A percentile compares a stretch with the other conserved stretches of the same genome.
These are phyloP conservation scores for Nemania diffusa DNA, from an alignment of 2,329 filamentous ascomycete genomes.

Conservation along the genomic window DNA sequence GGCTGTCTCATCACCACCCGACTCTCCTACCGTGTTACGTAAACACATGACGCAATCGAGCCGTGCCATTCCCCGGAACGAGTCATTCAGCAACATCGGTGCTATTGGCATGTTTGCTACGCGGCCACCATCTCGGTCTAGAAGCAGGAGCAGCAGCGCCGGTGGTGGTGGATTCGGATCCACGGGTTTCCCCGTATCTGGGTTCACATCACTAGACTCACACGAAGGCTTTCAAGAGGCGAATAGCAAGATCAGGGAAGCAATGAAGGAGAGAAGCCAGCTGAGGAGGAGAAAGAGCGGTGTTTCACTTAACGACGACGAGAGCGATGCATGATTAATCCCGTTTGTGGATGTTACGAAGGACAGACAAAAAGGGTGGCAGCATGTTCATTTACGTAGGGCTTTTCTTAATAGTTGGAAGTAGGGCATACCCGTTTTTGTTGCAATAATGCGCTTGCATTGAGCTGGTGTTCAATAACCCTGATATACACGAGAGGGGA, in stretches of 20 bases:
- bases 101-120: slow-evolving; percentile 91
- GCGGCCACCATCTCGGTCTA: slow-evolving; percentile 82
- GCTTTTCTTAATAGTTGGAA: not conserved
- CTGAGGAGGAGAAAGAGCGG: slow-evolving; percentile 65
- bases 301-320: slow-evolving; percentile 35
- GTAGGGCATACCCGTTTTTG: slow-evolving; percentile 21
- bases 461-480: not conserved
- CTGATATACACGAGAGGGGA: slow-evolving; percentile 16
- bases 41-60: slow-evolving; percentile 65
- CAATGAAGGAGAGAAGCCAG: slow-evolving; percentile 82
- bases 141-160: slow-evolving; percentile 71
- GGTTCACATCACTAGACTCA: slow-evolving; percentile 74
- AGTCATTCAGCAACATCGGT: slow-evolving; percentile 91
- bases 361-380: not conserved
- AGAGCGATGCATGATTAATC: slow-evolving; percentile 39
- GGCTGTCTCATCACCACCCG: slow-evolving; percentile 44
- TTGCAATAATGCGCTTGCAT: slow-evolving; percentile 8
- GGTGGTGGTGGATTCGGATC: slow-evolving; percentile 69
- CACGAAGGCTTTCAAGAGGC: slow-evolving; percentile 83
- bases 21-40: slow-evolving; percentile 51
- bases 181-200: slow-evolving; percentile 72
- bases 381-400: not conserved
- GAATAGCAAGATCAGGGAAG: slow-evolving; percentile 82
- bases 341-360: slow-evolving; percentile 18
- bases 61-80: slow-evolving; percentile 78